A percentile compares a stretch with the other conserved stretches of the same genome.
These are phyloP conservation scores for Lavandula angustifolia DNA, from an alignment of 257 asterid species.

Conservation along the genomic window DNA sequence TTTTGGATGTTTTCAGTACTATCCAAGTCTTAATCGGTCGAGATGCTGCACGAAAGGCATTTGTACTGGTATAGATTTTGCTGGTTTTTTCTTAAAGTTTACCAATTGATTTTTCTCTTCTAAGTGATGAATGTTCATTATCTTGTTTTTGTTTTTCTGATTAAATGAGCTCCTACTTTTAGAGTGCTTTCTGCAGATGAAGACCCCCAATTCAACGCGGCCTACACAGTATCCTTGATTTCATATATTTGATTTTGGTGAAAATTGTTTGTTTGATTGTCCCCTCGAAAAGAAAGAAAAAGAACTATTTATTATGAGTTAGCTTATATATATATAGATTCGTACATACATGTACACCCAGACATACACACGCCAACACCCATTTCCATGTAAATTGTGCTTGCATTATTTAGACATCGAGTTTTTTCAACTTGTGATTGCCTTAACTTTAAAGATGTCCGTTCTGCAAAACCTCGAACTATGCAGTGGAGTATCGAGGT, in stretches of 20 bases:
- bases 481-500: slow-evolving; percentile 97
- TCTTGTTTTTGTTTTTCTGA: slow-evolving; percentile 1
- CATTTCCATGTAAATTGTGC: not conserved
- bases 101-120: slow-evolving; percentile 13
- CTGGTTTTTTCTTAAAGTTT: slow-evolving; percentile 20
- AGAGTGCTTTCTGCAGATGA: slow-evolving; percentile 99
- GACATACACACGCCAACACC: not conserved
- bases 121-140: not conserved
- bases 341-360: no score
- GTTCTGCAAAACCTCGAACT: slow-evolving; percentile 84
- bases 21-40: slow-evolving; percentile 97
- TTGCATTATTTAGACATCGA: slow-evolving; percentile 13
- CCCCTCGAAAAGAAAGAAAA: not conserved
- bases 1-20: slow-evolving; percentile 63
- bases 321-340: not conserved
- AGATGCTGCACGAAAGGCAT: slow-evolving; percentile 98
- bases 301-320: not conserved
- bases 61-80: slow-evolving; percentile 73
- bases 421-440: slow-evolving; percentile 21
- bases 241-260: slow-evolving; percentile 1
- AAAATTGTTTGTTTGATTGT: not conserved
- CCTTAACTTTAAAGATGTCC: slow-evolving; percentile 82
- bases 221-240: slow-evolving; percentile 95
- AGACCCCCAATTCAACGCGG: slow-evolving; percentile 85
- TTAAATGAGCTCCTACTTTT: slow-evolving; percentile 33